Percentiles rank a stretch among this genome's conserved stretches.
These are phyloP conservation scores for Candida loeiensis DNA, from an alignment of 805 yeast genomes.

Conservation along the genomic window DNA sequence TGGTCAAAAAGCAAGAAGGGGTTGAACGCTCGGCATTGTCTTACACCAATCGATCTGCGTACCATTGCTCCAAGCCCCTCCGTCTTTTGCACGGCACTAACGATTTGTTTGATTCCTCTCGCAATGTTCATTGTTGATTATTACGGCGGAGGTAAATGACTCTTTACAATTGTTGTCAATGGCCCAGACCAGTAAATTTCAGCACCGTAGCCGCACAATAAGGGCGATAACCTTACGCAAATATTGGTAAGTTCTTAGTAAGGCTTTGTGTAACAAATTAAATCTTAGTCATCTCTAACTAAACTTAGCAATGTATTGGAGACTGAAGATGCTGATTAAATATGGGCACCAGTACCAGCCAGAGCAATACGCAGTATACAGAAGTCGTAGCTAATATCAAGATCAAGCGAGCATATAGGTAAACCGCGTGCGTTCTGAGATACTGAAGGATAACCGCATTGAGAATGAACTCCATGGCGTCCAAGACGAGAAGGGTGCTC, in stretches of 20 bases:
- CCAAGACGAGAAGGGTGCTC: background rate
- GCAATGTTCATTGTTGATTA: background rate
- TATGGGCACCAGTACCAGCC: too few species aligned
- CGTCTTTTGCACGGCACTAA: conserved; percentile 60
- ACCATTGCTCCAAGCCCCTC: conserved; percentile 91
- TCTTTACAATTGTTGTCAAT: too few species aligned
- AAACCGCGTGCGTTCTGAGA: background rate
- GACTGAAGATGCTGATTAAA: too few species aligned
- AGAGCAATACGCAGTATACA: too few species aligned
- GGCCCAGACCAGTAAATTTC: too few species aligned
- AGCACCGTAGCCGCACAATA: too few species aligned
- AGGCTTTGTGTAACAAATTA: too few species aligned
- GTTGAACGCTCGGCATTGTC: conserved; percentile 65
- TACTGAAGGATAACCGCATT: too few species aligned
- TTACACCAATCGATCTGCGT: conserved; percentile 73
- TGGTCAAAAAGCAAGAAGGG: conserved; percentile 85
- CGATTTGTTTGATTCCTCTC: conserved; percentile 24
- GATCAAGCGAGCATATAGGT: background rate
- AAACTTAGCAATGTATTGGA: too few species aligned
- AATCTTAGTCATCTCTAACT: too few species aligned
- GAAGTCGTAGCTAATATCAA: background rate
- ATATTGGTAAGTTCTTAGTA: too few species aligned
- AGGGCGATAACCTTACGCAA: too few species aligned
- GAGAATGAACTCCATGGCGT: background rate
- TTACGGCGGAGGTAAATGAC: background rate